phyloP scores from a whole-genome alignment of 1,284 basidiomycete genomes.

The Puccinia triticina region DNA sequence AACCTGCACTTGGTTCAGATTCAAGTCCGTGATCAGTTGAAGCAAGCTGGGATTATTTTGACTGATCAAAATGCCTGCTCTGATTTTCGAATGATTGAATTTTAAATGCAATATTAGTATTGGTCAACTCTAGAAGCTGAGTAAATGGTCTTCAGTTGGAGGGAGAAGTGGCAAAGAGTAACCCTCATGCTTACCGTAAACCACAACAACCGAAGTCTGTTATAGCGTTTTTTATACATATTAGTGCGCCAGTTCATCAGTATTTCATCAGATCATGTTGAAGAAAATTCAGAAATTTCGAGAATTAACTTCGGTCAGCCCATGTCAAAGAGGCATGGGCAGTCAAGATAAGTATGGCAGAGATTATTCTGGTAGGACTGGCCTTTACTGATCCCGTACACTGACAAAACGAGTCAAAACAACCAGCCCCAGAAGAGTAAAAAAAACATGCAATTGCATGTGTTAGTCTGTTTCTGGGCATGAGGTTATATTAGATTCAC shows the following conservation, averaged over 20 bases:
- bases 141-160: too few relatives aligned
- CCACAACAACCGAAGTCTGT: constrained; percentile 16
- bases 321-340: not conserved
- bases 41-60: constrained; percentile 12
- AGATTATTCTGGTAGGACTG: not conserved
- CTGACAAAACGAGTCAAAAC: not conserved
- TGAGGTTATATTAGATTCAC: not conserved
- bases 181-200: not conserved
- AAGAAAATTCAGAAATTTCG: not conserved
- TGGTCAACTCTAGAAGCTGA: too few relatives aligned
- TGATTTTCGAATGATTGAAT: not conserved
- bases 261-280: too few relatives aligned
- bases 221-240: not conserved
- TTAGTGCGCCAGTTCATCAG: too few relatives aligned
- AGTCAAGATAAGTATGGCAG: not conserved
- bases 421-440: not conserved
- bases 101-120: too few relatives aligned
- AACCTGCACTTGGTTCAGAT: constrained; percentile 16
- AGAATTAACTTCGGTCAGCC: not conserved
- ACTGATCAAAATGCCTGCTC: constrained; percentile 29
- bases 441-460: not conserved
- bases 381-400: constrained; percentile 31
- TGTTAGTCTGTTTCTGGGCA: not conserved
- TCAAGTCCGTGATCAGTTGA: not conserved
- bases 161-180: too few relatives aligned